phyloP scores from a whole-genome alignment of 805 yeast genomes.

The Starmerella cellae region DNA sequence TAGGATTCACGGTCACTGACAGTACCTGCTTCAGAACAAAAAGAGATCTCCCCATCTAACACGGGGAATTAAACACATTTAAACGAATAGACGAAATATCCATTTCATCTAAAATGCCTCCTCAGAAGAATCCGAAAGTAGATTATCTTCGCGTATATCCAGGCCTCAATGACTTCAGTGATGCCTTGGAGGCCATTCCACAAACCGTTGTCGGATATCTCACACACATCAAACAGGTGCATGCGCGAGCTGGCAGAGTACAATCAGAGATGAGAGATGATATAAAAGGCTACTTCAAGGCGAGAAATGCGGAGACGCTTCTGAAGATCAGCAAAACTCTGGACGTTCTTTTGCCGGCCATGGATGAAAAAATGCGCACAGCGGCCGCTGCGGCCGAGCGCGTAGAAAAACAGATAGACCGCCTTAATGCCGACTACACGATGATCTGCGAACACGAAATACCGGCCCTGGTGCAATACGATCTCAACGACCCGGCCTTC shows the following conservation, averaged over 20 bases:
- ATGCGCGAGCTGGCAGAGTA: conserved; percentile 75
- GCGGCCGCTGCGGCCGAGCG: conserved; percentile 81
- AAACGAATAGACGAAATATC: too few relatives aligned
- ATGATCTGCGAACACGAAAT: conserved; percentile 63
- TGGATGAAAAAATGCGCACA: conserved; percentile 96
- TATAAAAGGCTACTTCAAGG: conserved; percentile 37
- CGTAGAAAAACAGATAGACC: conserved; percentile 48
- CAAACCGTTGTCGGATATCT: conserved; percentile 68
- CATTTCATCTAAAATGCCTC: too few relatives aligned
- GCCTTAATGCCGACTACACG: conserved; percentile 72
- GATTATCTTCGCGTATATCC: conserved; percentile 37
- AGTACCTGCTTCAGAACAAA: too few relatives aligned
- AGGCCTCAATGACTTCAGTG: conserved; percentile 82
- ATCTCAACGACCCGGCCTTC: conserved; percentile 80
- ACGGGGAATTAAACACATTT: too few relatives aligned
- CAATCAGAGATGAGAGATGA: conserved; percentile 51
- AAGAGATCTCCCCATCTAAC: too few relatives aligned
- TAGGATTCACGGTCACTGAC: too few relatives aligned
- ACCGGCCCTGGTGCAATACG: conserved; percentile 54
- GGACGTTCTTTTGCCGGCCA: conserved; percentile 70
- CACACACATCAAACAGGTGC: conserved; percentile 81
- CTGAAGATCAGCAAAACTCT: conserved; percentile 33
- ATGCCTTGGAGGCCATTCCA: conserved; percentile 84
- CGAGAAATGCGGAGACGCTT: conserved; percentile 25
- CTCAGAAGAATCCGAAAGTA: conserved; percentile 12